Percentiles rank a stretch among this genome's conserved stretches.
These are phyloP conservation scores for Blastobotrys muscicola DNA, from an alignment of 805 yeast species.

Conservation along the genomic window DNA sequence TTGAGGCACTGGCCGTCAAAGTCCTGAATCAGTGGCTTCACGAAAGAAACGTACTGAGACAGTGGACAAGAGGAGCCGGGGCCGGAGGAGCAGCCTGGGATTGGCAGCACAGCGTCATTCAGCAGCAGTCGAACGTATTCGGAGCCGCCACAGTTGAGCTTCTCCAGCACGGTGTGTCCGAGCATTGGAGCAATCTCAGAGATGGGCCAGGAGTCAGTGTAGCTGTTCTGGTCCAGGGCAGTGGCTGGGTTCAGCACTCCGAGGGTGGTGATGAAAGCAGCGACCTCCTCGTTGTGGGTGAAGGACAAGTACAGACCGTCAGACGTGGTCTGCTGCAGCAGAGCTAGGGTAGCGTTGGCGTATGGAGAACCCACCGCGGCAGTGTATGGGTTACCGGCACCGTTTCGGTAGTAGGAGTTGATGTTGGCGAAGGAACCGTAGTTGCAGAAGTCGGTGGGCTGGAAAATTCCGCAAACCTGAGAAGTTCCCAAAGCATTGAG, in stretches of 20 bases:
- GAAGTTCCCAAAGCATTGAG: slow-evolving; percentile 36
- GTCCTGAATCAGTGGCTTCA: too few species aligned
- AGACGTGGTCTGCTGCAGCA: slow-evolving; percentile 32
- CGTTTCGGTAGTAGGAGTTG: slow-evolving; percentile 36
- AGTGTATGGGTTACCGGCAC: slow-evolving; percentile 37
- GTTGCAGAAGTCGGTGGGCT: slow-evolving; percentile 38
- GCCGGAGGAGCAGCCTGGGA: slow-evolving; percentile 39
- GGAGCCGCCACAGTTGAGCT: slow-evolving; percentile 35
- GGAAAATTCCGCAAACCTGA: slow-evolving; percentile 30
- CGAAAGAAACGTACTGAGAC: too few species aligned
- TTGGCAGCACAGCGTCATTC: slow-evolving; percentile 48
- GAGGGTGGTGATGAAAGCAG: too few species aligned
- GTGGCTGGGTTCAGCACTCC: too few species aligned
- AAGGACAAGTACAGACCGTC: slow-evolving; percentile 3
- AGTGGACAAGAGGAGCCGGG: slow-evolving; percentile 40
- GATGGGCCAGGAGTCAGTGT: slow-evolving; percentile 12
- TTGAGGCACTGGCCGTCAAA: too few species aligned
- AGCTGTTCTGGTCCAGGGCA: too few species aligned
- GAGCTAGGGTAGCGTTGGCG: slow-evolving; percentile 39
- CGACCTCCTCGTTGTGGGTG: too few species aligned
- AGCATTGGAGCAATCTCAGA: slow-evolving; percentile 50
- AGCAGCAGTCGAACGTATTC: slow-evolving; percentile 38
- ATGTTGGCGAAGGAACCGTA: slow-evolving; percentile 36
- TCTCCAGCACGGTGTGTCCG: slow-evolving; percentile 42
- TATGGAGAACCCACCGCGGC: slow-evolving; percentile 38